Conservation (phyloP, 192 early-diverging fungal genomes). For the Phycomyces blakesleeanus region DNA sequence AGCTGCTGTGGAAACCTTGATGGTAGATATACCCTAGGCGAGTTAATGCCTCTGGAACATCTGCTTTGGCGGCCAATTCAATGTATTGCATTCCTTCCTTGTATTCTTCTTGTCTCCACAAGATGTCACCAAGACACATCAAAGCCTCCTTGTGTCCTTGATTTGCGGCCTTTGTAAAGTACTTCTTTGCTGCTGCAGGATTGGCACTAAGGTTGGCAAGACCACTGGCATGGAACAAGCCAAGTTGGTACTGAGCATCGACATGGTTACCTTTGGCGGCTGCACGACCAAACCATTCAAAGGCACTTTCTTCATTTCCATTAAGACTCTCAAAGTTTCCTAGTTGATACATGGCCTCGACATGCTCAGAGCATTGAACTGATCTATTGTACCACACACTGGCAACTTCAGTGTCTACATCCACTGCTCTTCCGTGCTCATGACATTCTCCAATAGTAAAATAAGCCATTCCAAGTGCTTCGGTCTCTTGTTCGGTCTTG, state of each 20-base stretch:
- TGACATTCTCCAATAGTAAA: conserved; percentile 18
- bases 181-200: conserved; percentile 5
- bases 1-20: conserved; percentile 8
- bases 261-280: conserved; percentile 8
- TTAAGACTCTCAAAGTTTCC: too few species aligned
- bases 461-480: conserved; percentile 10
- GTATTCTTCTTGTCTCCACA: conserved; percentile 2
- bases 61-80: conserved; percentile 4
- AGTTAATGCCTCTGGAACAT: conserved; percentile 18
- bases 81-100: neutral
- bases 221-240: conserved; percentile 10
- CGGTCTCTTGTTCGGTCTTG: neutral
- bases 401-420: neutral
- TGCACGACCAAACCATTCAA: conserved; percentile 11
- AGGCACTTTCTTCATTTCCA: conserved; percentile 12
- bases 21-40: conserved; percentile 26
- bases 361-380: neutral
- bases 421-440: conserved; percentile 16
- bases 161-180: conserved; percentile 19
- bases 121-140: conserved; percentile 7
- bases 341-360: neutral
- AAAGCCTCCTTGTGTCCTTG: conserved; percentile 13
- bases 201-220: conserved; percentile 5
- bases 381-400: neutral
- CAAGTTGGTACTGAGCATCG: conserved; percentile 12